These are phyloP conservation scores for Acer saccharum DNA, from an alignment of 345 rosid genomes.

Conservation along the genomic window DNA sequence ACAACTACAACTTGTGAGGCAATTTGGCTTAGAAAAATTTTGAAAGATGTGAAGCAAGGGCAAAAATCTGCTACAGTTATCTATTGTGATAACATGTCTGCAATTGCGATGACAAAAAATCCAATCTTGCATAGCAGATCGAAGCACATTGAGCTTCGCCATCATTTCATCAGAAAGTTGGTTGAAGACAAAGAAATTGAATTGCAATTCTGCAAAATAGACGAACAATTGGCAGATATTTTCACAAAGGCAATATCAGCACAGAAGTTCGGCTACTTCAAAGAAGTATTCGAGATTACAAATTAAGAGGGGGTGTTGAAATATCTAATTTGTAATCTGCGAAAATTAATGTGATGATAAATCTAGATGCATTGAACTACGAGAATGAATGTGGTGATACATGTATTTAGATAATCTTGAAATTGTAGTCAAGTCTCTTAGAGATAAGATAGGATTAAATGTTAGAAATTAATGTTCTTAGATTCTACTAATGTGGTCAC, in stretches of 20 bases:
- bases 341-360: too few relatives aligned
- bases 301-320: too few relatives aligned
- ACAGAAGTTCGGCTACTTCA: not conserved
- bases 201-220: not conserved
- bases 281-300: not conserved
- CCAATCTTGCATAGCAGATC: not conserved
- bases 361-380: too few relatives aligned
- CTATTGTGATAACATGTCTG: not conserved
- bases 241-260: not conserved
- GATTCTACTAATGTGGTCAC: too few relatives aligned
- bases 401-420: too few relatives aligned
- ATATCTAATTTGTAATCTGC: too few relatives aligned
- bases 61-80: not conserved
- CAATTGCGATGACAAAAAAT: conserved; percentile 8
- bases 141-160: conserved; percentile 12
- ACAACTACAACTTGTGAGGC: conserved; percentile 5
- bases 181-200: not conserved
- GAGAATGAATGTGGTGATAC: too few relatives aligned
- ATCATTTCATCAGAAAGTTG: not conserved
- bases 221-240: not conserved
- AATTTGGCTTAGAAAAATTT: conserved; percentile 16
- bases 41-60: not conserved
- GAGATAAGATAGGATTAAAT: too few relatives aligned
- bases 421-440: too few relatives aligned
- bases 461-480: too few relatives aligned